Conservation (phyloP, 441 rosid genomes). For the Hura crepitans region DNA sequence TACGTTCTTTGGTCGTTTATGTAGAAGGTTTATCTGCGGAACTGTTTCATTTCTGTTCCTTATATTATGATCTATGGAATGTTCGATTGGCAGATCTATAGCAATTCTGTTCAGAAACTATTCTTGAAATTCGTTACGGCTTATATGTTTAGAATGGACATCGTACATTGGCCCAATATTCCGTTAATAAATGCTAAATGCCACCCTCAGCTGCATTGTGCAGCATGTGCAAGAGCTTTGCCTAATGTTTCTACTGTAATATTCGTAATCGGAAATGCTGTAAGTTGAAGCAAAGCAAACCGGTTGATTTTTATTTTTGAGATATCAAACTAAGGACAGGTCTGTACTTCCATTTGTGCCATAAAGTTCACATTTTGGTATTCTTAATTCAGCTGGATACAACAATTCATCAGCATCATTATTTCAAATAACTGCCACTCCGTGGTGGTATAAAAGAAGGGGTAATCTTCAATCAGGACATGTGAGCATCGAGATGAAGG, state of each 20-base stretch:
- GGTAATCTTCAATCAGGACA: constrained; percentile 31
- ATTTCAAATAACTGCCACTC: neutral
- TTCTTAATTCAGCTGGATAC: too few species aligned
- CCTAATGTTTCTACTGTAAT: neutral
- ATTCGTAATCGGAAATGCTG: too few species aligned
- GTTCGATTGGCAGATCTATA: neutral
- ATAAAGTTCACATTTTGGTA: too few species aligned
- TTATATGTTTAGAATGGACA: too few species aligned
- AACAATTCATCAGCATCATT: neutral
- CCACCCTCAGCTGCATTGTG: too few species aligned
- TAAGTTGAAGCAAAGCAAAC: neutral
- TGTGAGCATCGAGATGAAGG: constrained; percentile 54
- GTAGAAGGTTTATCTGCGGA: neutral
- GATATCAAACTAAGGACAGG: too few species aligned
- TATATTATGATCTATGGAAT: neutral
- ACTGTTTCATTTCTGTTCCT: neutral
- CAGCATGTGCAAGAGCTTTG: too few species aligned
- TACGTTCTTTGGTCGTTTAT: neutral
- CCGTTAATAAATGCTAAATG: too few species aligned
- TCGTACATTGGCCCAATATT: too few species aligned
- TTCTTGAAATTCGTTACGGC: too few species aligned
- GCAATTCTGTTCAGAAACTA: neutral
- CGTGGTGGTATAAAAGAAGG: too few species aligned
- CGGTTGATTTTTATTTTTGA: neutral
- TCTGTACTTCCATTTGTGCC: too few species aligned